These are phyloP conservation scores for Chlamydomonas reinhardtii DNA, from an alignment of 163 green algal genomes.

Conservation along the genomic window DNA sequence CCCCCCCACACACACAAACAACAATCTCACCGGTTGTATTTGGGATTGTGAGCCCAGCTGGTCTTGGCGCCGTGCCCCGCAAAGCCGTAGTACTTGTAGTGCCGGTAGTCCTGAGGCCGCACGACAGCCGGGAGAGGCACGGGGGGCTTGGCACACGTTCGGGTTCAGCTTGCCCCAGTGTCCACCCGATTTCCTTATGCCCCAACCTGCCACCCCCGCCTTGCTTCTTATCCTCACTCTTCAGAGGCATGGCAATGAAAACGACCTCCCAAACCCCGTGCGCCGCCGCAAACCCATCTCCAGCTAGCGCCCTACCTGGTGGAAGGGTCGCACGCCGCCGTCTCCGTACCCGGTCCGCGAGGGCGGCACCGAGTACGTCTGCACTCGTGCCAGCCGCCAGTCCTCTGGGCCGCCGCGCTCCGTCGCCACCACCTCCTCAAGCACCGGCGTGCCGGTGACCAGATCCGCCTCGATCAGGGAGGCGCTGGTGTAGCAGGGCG, in stretches of 20 bases:
- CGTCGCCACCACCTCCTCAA: background rate
- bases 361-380: constrained; percentile 51
- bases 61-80: constrained; percentile 62
- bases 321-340: constrained; percentile 54
- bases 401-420: background rate
- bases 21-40: constrained; percentile 49
- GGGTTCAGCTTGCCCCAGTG: no score
- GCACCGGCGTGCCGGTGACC: constrained; percentile 21
- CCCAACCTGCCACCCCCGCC: no score
- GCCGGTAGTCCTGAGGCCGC: constrained; percentile 50
- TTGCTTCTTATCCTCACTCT: no score
- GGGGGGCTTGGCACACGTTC: no score
- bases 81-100: constrained; percentile 66
- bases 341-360: constrained; percentile 40
- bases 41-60: constrained; percentile 65
- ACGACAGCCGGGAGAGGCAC: no score
- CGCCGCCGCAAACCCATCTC: no score
- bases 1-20: no score
- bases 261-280: no score
- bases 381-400: constrained; percentile 44
- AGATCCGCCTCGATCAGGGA: constrained; percentile 52
- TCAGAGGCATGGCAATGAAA: no score
- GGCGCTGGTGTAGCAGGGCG: constrained; percentile 43
- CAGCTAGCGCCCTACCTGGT: constrained; percentile 8
- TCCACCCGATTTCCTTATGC: no score